phyloP scores from a whole-genome alignment of 106 monocot species.

The Triglochin maritima region DNA sequence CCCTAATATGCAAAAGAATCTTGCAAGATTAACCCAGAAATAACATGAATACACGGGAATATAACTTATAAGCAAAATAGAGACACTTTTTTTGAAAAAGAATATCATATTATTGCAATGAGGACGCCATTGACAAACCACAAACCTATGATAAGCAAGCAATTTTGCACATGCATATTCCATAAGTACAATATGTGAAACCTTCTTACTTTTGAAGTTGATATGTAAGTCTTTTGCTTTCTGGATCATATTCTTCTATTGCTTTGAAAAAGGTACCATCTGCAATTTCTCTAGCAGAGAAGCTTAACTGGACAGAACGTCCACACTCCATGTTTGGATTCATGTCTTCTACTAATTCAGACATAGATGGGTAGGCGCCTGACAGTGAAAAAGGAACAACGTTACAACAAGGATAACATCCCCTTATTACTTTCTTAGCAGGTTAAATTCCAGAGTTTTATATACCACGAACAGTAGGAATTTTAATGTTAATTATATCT shows the following conservation, averaged over 20 bases:
- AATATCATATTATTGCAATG: too few species aligned
- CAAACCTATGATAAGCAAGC: too few species aligned
- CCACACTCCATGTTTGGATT: constrained; percentile 53
- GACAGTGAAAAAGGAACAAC: constrained; percentile 7
- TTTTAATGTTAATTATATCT: constrained; percentile 73
- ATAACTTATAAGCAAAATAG: too few species aligned
- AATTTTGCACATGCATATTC: too few species aligned
- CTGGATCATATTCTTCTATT: constrained; percentile 82
- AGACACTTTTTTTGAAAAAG: too few species aligned
- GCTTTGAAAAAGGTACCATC: constrained; percentile 97
- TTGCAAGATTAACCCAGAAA: too few species aligned
- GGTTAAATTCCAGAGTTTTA: background rate
- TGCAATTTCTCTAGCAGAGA: constrained; percentile 79
- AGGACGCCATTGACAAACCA: too few species aligned
- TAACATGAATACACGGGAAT: too few species aligned
- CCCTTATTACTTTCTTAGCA: background rate
- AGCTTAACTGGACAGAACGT: constrained; percentile 56
- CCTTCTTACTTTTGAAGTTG: constrained; percentile 68
- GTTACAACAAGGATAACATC: background rate
- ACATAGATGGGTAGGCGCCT: constrained; percentile 70
- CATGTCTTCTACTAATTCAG: constrained; percentile 38
- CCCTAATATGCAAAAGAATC: too few species aligned
- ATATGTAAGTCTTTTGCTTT: constrained; percentile 55
- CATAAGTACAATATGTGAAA: too few species aligned
- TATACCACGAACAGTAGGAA: constrained; percentile 75